Evolutionary conservation across 352 stramenopile genomes (phyloP).

Genomic region (Pythium chondricola): DNA sequence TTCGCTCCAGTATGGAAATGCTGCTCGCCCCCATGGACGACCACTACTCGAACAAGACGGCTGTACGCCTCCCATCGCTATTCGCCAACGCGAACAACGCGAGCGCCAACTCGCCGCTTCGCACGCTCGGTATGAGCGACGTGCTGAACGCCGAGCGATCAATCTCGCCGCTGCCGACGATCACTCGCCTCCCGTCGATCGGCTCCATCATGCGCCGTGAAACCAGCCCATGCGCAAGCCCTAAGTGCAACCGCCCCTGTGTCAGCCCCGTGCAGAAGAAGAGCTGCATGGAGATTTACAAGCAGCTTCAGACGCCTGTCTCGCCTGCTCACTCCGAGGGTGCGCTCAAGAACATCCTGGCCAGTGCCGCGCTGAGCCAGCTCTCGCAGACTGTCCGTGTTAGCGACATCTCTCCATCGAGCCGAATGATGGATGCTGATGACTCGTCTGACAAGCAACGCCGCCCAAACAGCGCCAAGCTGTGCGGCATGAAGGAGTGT

Average conservation of each 20-base stretch:
- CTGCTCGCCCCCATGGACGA: constrained; percentile 59
- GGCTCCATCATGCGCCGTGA: constrained; percentile 62
- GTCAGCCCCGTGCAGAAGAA: constrained; percentile 57
- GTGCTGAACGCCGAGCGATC: constrained; percentile 38
- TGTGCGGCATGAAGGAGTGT: constrained; percentile 70
- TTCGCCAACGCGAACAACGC: constrained; percentile 24
- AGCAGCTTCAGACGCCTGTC: constrained; percentile 36
- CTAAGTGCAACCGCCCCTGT: constrained; percentile 11
- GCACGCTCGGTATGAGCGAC: constrained; percentile 58
- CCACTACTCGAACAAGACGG: constrained; percentile 25
- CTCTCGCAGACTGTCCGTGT: constrained; percentile 26
- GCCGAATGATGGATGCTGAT: constrained; percentile 11
- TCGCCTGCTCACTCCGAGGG: constrained; percentile 5
- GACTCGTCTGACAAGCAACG: constrained; percentile 33
- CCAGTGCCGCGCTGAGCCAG: constrained; percentile 38
- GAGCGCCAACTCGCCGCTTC: constrained; percentile 24
- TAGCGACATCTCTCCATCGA: constrained; percentile 18
- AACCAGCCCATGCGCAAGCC: constrained; percentile 20
- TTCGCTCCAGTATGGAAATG: constrained; percentile 41
- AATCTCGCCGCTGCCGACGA: constrained; percentile 33
- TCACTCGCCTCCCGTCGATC: constrained; percentile 55
- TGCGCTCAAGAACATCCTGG: constrained; percentile 41
- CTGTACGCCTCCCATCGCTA: constrained; percentile 43
- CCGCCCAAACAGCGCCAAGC: constrained; percentile 56
- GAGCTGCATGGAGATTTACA: constrained; percentile 54